Percentiles rank a stretch among this genome's conserved stretches.
Evolutionary conservation across 805 yeast genomes (phyloP).

Genomic region (Yamadazyma endophytica): DNA sequence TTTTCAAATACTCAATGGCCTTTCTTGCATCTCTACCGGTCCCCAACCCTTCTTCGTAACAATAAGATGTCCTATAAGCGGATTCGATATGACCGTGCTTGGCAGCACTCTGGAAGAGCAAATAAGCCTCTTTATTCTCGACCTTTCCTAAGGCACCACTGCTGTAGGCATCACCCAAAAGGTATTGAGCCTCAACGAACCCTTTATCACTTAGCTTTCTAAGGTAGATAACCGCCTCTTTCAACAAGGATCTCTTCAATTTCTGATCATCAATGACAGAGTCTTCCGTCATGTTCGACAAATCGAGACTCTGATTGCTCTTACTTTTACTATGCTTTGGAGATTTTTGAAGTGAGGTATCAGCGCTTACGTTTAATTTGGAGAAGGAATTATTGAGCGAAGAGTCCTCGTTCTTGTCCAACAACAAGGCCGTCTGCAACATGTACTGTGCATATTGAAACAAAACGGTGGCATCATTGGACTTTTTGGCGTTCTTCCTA

Average conservation of each 20-base stretch:
- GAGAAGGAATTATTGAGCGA: too few relatives aligned
- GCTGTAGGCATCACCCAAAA: constrained; percentile 84
- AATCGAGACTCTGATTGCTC: constrained; percentile 17
- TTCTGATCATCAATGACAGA: constrained; percentile 17
- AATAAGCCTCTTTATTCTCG: constrained; percentile 73
- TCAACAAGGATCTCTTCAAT: constrained; percentile 54
- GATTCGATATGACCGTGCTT: constrained; percentile 91
- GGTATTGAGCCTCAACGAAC: constrained; percentile 84
- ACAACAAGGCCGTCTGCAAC: constrained; percentile 75
- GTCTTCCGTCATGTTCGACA: constrained; percentile 10
- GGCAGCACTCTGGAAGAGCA: constrained; percentile 81
- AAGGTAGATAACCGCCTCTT: constrained; percentile 72
- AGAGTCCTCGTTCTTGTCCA: constrained; percentile 31
- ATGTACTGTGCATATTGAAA: constrained; percentile 90
- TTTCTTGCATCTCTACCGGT: constrained; percentile 83
- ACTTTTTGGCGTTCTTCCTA: constrained; percentile 76
- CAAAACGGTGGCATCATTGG: constrained; percentile 80
- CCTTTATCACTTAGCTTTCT: constrained; percentile 75
- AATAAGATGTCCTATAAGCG: constrained; percentile 85
- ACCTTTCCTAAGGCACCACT: constrained; percentile 80
- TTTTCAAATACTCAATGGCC: constrained; percentile 75
- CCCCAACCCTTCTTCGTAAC: constrained; percentile 93
- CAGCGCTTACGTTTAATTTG: not conserved
- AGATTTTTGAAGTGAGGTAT: too few relatives aligned
- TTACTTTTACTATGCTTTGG: constrained; percentile 17